These are phyloP conservation scores for Orobanche coerulescens DNA, from an alignment of 257 asterid species.

Conservation along the genomic window DNA sequence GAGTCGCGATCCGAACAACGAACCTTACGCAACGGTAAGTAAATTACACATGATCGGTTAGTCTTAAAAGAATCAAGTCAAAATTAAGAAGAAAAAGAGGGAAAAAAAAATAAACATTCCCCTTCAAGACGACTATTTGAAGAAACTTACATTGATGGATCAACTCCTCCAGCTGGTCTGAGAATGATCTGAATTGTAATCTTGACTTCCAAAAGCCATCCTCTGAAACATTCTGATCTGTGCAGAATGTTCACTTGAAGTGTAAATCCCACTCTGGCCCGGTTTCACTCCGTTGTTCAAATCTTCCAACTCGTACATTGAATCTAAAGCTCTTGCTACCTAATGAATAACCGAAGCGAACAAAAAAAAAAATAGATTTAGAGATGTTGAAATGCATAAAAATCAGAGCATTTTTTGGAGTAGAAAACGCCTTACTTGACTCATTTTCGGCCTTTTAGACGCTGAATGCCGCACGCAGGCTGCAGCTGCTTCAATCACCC, in stretches of 20 bases:
- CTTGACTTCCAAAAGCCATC: slow-evolving; percentile 92
- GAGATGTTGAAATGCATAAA: background rate
- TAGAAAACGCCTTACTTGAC: slow-evolving; percentile 38
- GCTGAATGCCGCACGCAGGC: slow-evolving; percentile 83
- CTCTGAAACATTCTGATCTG: slow-evolving; percentile 81
- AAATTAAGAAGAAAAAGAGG: background rate
- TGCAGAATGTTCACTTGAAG: slow-evolving; percentile 76
- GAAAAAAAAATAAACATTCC: background rate
- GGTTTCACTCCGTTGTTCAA: slow-evolving; percentile 78
- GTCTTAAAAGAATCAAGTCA: background rate
- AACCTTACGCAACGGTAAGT: background rate
- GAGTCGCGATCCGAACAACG: slow-evolving; percentile 1
- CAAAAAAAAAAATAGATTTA: background rate
- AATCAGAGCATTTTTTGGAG: background rate
- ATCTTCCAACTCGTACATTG: slow-evolving; percentile 64
- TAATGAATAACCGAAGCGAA: no score
- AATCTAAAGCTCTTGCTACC: slow-evolving; percentile 79
- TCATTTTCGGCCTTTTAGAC: slow-evolving; percentile 72
- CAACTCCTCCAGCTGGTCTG: slow-evolving; percentile 53
- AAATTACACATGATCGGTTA: slow-evolving; percentile 17
- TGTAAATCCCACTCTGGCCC: slow-evolving; percentile 71
- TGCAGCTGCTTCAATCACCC: slow-evolving; percentile 90
- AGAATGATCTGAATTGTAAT: slow-evolving; percentile 51
- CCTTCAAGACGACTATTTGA: background rate
- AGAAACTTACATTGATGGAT: background rate